Evolutionary conservation across 1,284 basidiomycete species (phyloP), one percentile per base, ranked within the genome.

Genomic region (Psilocybe mexicana): DNA sequence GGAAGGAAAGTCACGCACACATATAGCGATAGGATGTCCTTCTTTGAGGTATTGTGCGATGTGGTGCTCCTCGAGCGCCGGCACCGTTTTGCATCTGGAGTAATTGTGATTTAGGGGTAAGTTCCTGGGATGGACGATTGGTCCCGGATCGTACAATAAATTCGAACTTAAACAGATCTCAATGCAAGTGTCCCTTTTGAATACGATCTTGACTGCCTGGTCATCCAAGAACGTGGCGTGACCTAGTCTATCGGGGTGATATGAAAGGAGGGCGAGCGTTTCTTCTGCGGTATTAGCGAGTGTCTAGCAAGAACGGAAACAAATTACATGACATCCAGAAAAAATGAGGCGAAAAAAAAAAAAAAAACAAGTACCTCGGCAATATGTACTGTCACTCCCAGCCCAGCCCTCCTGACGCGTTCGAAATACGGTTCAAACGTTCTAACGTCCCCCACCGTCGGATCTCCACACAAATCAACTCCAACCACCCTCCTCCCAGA

Each of bases 161-260:
- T 94, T 94, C 4, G 92, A 94, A 14, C 81, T 87, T 43, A 94
- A 77, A 68, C 92, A 94, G 52, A 94, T 85, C 70, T 94, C 92
- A 33, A 93, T 81, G 62, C 84, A 85, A 45, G 84, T 86, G 50
- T 83, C 83, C 40, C 80, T 74, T 36, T 76, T 68, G 50, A 84
- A 73, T 10, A 93, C 89, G 38, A 84, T 66, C 11, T 78, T 69
- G 67, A 81, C 79, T 2, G 85, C 82, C 33, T 80, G 78, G 1
- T 84, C 82, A 55, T 89, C 77, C 24, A 93, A 79, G 70, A 91
- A 92, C 0, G 92, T 94, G 0, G 90, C 92, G 63, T 94, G 93
- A 0, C 92, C 91, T 0, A 94, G 76, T 33, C 92, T 79, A 56
- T 87, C 75, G 0, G 92, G 90, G 26, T 74, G 68, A 72, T 82